Evolutionary conservation across 2,329 filamentous ascomycete species (phyloP).

Genomic region (Ophiostoma tasmaniense): DNA sequence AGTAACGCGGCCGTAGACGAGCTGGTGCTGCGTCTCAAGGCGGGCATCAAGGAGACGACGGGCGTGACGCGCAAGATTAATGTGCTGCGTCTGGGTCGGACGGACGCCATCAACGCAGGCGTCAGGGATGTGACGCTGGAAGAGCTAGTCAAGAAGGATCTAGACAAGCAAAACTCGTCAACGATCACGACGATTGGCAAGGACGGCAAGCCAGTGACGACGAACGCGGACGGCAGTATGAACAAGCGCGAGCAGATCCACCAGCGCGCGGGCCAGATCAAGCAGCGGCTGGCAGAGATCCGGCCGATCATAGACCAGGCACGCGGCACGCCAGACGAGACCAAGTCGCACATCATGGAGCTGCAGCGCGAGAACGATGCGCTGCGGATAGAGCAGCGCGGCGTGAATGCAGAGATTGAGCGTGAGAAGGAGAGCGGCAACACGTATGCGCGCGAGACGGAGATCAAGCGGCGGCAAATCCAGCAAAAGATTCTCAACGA

Average conservation of each 20-base stretch:
- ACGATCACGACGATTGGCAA: constrained; percentile 8
- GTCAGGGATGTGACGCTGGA: constrained; percentile 91
- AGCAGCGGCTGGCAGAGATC: constrained; percentile 63
- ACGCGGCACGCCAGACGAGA: constrained; percentile 44
- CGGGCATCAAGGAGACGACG: constrained; percentile 68
- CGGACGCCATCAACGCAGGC: constrained; percentile 81
- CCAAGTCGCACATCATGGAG: constrained; percentile 40
- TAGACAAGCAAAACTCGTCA: constrained; percentile 34
- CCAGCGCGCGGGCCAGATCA: constrained; percentile 60
- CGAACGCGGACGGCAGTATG: constrained; percentile 25
- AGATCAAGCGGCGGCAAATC: constrained; percentile 72
- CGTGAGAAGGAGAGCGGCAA: constrained; percentile 79
- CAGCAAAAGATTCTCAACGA: constrained; percentile 88
- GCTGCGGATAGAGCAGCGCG: constrained; percentile 57
- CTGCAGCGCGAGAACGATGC: constrained; percentile 71
- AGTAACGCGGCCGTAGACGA: constrained; percentile 98
- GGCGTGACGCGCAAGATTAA: constrained; percentile 70
- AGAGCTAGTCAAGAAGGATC: constrained; percentile 68
- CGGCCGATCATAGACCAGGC: constrained; percentile 63
- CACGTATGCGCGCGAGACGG: constrained; percentile 70
- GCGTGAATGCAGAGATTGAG: constrained; percentile 80
- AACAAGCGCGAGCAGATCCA: constrained; percentile 52
- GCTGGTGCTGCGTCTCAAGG: constrained; percentile 83
- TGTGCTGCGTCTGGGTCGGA: constrained; percentile 81
- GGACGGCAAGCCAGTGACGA: constrained; percentile 9